Conservation (phyloP, 495 filamentous ascomycete species). For the Barbatosphaeria neglecta region DNA sequence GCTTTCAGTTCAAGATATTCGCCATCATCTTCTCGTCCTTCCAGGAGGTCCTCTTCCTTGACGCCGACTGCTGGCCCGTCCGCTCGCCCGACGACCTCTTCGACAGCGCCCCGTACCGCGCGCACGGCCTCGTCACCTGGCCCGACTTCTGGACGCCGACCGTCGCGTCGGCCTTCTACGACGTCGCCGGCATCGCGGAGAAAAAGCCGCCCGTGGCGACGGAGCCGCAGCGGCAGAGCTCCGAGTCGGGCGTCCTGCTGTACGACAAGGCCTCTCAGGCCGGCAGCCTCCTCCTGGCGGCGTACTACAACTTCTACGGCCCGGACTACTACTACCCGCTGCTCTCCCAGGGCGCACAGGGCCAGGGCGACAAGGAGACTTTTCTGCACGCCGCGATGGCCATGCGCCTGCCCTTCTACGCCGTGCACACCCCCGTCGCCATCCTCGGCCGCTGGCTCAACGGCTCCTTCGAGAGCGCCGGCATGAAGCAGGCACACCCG, state of each 20-base stretch:
- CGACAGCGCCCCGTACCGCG: conserved; percentile 35
- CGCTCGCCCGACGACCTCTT: conserved; percentile 41
- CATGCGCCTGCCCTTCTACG: conserved; percentile 36
- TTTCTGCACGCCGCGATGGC: conserved; percentile 45
- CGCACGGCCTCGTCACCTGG: conserved; percentile 46
- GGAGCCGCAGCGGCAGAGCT: conserved; percentile 12
- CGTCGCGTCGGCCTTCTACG: conserved; percentile 39
- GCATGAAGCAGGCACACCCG: conserved; percentile 14
- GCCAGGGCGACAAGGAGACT: conserved; percentile 56
- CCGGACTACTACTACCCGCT: conserved; percentile 47
- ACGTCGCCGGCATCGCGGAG: conserved; percentile 35
- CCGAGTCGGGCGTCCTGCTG: conserved; percentile 47
- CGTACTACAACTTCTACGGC: conserved; percentile 55
- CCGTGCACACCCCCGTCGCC: conserved; percentile 21
- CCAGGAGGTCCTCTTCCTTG: conserved; percentile 50
- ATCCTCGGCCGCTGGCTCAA: conserved; percentile 5
- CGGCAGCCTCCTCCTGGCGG: conserved; percentile 40
- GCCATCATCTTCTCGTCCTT: conserved; percentile 51
- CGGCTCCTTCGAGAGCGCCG: conserved; percentile 7
- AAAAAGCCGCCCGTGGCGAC: conserved; percentile 24
- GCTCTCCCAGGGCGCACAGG: conserved; percentile 42
- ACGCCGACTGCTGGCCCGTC: conserved; percentile 46
- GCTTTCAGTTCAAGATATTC: conserved; percentile 51
- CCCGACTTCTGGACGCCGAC: conserved; percentile 51
- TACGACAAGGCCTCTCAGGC: conserved; percentile 43